Conservation (phyloP, 176 grass and related monocot genomes). For the Canna indica region DNA sequence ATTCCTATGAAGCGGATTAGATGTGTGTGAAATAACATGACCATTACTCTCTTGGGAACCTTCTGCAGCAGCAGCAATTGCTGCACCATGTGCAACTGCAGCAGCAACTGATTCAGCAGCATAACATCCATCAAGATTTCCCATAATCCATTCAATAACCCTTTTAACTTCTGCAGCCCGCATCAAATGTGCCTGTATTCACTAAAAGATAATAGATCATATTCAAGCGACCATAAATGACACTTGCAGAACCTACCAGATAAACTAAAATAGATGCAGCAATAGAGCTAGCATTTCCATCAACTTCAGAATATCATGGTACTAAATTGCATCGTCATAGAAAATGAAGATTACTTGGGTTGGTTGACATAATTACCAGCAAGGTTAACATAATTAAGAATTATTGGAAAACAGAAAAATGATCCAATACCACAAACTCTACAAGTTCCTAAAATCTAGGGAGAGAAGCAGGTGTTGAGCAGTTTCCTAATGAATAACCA, state of each 20-base stretch:
- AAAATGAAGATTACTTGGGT: neutral
- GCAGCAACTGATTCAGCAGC: conserved; percentile 30
- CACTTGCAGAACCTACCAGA: neutral
- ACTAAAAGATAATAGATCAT: conserved; percentile 29
- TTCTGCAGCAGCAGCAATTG: conserved; percentile 39
- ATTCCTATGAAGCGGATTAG: conserved; percentile 47
- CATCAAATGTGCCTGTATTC: conserved; percentile 75
- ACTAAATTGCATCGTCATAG: neutral
- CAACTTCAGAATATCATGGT: neutral
- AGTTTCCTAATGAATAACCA: too few relatives aligned
- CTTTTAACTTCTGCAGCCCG: conserved; percentile 95
- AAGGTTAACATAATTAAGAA: neutral
- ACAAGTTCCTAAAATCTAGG: too few relatives aligned
- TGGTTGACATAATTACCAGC: neutral
- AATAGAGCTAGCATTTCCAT: neutral
- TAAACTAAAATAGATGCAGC: neutral
- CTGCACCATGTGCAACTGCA: conserved; percentile 15
- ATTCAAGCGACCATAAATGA: conserved; percentile 11
- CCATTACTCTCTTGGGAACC: conserved; percentile 40
- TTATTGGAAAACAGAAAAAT: neutral
- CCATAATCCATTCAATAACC: conserved; percentile 83
- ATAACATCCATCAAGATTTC: conserved; percentile 66
- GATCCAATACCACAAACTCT: too few relatives aligned
- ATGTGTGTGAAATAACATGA: conserved; percentile 37
- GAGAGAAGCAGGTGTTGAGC: too few relatives aligned